Base-by-base conservation (phyloP, 805 yeast genomes). In the Ascoidea tarda region DNA sequence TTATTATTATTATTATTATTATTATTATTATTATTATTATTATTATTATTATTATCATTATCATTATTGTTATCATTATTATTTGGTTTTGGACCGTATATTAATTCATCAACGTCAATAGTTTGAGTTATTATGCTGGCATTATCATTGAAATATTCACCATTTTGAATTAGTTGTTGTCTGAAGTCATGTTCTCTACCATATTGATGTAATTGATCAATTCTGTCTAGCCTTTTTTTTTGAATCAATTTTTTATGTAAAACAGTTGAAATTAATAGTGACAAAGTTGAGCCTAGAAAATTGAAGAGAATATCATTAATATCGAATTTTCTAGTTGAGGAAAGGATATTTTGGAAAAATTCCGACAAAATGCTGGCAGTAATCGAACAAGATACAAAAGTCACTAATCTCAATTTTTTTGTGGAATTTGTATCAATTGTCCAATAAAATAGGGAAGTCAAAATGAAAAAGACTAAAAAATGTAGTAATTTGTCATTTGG, bases 401-500 rank as follows among this genome's bases (percentile, higher is more conserved):
- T 54, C 6, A 56, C n/a, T 2, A 51, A 31, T 44, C 47, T 51
- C 21, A 56, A 48, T 28, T 54, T 53, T 8, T 33, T 48, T 10
- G 28, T 28, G 32, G 53, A 51, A 21, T 53, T 51, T 14, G 55
- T 51, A 12, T 54, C 57, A 33, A 54, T 50, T 32, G 56, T 54
- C 33, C 51, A 48, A 42, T 50, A 53, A 31, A 56, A 54, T n/a
- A 55, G 31, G 14, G 52, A 21, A 4, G 57, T 54, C 54, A 54
- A 48, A 4, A 55, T 16, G 31, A 45, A 55, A 38, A 56, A 56
- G 10, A 54, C 53, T 10, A 51, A 32, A 42, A 51, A 56, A 48
- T 56, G 58, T 14, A 54, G 48, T 46, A 56, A 53, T 48, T 56
- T 56, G 44, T 56, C 58, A 46, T 49, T 49, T 45, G 49, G 32